Conservation (phyloP, 805 yeast species). For the Candida insectorum region DNA sequence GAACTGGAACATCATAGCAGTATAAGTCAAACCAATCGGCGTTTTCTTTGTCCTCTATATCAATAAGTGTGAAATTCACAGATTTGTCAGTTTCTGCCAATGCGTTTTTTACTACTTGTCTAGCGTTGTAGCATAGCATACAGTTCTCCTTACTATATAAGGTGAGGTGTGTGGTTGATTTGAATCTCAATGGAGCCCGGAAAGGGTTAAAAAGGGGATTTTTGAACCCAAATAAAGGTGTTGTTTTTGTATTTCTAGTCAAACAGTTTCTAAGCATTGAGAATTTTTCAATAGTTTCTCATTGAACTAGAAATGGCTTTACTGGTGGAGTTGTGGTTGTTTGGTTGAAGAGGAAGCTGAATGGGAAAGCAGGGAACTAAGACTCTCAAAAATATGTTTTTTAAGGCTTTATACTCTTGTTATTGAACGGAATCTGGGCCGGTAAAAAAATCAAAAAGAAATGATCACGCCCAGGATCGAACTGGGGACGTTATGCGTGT, state of each 20-base stretch:
- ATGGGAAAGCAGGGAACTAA: no score
- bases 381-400: no score
- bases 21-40: conserved; percentile 67
- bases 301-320: no score
- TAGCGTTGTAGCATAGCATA: conserved; percentile 65
- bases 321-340: no score
- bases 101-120: conserved; percentile 44
- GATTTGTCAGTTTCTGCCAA: conserved; percentile 27
- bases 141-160: conserved; percentile 71
- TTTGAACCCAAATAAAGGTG: no score
- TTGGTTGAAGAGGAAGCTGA: no score
- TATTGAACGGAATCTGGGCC: no score
- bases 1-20: conserved; percentile 76
- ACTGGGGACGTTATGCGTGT: conserved; percentile 99
- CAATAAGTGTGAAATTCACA: conserved; percentile 39
- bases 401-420: no score
- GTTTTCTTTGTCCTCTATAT: conserved; percentile 59
- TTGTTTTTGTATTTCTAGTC: no score
- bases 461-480: conserved; percentile 99
- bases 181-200: not conserved
- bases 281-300: no score
- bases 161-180: conserved; percentile 34
- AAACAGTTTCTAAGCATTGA: no score
- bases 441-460: no score
- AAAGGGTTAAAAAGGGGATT: not conserved